Evolutionary conservation across 2,329 filamentous ascomycete genomes (phyloP).

Genomic region (Aspergillus sojae): DNA sequence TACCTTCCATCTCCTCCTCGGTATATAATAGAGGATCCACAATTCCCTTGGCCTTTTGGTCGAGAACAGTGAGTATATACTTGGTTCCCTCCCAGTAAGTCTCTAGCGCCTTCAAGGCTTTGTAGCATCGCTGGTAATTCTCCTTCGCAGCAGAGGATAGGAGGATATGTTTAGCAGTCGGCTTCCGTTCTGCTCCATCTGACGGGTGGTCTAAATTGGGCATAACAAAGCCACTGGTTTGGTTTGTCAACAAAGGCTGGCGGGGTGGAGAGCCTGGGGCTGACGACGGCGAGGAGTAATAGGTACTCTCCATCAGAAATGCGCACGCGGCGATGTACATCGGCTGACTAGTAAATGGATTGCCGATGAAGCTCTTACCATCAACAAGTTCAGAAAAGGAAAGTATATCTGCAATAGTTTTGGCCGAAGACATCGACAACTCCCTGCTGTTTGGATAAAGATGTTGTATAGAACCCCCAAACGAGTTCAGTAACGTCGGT

Average conservation of each 20-base stretch:
- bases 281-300: conserved; percentile 68
- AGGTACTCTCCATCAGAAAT: conserved; percentile 79
- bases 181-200: conserved; percentile 31
- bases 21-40: conserved; percentile 71
- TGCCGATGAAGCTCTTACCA: conserved; percentile 81
- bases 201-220: conserved; percentile 35
- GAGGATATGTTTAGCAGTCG: conserved; percentile 68
- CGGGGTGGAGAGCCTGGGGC: conserved; percentile 58
- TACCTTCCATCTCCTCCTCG: conserved; percentile 75
- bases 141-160: conserved; percentile 80
- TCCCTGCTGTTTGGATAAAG: conserved; percentile 80
- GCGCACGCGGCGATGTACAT: conserved; percentile 91
- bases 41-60: conserved; percentile 85
- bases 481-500: conserved; percentile 77
- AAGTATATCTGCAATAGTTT: conserved; percentile 87
- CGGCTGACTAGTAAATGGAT: conserved; percentile 85
- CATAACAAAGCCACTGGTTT: conserved; percentile 40
- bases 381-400: conserved; percentile 85
- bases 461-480: conserved; percentile 69
- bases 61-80: conserved; percentile 82
- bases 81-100: conserved; percentile 84
- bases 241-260: conserved; percentile 32
- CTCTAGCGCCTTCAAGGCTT: conserved; percentile 78
- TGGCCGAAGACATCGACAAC: conserved; percentile 82
- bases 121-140: conserved; percentile 86